Conservation (phyloP, 441 rosid genomes). For the Populus hybrid region DNA sequence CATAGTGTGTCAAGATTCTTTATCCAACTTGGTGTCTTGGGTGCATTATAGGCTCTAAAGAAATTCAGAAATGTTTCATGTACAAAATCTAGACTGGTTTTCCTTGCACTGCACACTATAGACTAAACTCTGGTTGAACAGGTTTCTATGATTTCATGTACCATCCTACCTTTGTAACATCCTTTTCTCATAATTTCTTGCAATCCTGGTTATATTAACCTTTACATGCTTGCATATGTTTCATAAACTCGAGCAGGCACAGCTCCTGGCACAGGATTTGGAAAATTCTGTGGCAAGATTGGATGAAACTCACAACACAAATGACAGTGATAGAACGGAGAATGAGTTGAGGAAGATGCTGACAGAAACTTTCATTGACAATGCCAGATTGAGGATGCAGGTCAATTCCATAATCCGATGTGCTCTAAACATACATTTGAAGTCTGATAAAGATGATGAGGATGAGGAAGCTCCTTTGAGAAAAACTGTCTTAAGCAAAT, state of each 20-base stretch:
- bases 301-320: constrained; percentile 29
- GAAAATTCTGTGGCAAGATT: constrained; percentile 34
- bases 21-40: neutral
- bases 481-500: constrained; percentile 75
- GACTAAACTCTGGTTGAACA: constrained; percentile 1
- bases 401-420: constrained; percentile 74
- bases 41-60: neutral
- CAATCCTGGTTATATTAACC: neutral
- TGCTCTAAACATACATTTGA: constrained; percentile 42
- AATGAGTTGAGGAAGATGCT: constrained; percentile 69
- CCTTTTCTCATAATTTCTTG: neutral
- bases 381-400: constrained; percentile 82
- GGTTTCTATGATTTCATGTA: neutral
- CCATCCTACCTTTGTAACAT: neutral
- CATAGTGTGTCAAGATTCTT: neutral
- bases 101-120: neutral
- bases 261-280: constrained; percentile 86
- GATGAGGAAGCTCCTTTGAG: constrained; percentile 39
- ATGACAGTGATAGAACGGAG: constrained; percentile 30
- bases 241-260: constrained; percentile 52
- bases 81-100: neutral
- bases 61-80: neutral
- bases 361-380: constrained; percentile 73
- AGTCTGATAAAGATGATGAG: constrained; percentile 42
- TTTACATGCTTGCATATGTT: neutral